Percentiles rank a stretch among this genome's conserved stretches.
Evolutionary conservation across 2,329 filamentous ascomycete species (phyloP).

Genomic region (Arthrobotrys musiformis): DNA sequence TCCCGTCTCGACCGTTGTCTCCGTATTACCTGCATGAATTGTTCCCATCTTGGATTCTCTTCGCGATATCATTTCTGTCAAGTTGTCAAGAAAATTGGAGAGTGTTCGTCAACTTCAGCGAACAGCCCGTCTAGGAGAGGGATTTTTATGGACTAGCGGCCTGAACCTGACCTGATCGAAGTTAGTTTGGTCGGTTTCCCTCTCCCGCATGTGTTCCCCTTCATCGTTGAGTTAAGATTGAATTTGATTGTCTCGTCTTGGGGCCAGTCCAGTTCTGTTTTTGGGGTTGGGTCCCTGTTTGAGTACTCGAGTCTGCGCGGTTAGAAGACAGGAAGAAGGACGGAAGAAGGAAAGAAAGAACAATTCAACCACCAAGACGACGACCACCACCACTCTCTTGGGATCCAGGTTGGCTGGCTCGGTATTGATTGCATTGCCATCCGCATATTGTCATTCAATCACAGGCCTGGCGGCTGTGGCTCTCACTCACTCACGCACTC

Average conservation of each 20-base stretch:
- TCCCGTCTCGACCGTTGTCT: constrained; percentile 47
- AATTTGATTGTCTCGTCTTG: constrained; percentile 21
- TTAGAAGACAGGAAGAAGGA: too few species aligned
- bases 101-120: constrained; percentile 5
- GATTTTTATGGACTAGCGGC: constrained; percentile 38
- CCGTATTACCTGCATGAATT: constrained; percentile 54
- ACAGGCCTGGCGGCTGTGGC: constrained; percentile 29
- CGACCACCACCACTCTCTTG: too few species aligned
- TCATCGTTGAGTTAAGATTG: constrained; percentile 44
- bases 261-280: constrained; percentile 1
- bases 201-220: constrained; percentile 42
- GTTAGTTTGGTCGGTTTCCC: constrained; percentile 40
- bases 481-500: background rate
- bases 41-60: constrained; percentile 49
- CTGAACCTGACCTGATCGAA: constrained; percentile 36
- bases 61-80: constrained; percentile 53
- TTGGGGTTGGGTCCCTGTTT: constrained; percentile 9
- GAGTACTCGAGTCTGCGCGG: constrained; percentile 18
- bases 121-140: constrained; percentile 34
- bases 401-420: too few species aligned
- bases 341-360: too few species aligned
- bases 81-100: constrained; percentile 29
- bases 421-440: too few species aligned
- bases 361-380: too few species aligned
- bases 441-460: too few species aligned